Base-by-base conservation (phyloP, 2,329 filamentous ascomycete genomes). In the Orbilia brochopaga region DNA sequence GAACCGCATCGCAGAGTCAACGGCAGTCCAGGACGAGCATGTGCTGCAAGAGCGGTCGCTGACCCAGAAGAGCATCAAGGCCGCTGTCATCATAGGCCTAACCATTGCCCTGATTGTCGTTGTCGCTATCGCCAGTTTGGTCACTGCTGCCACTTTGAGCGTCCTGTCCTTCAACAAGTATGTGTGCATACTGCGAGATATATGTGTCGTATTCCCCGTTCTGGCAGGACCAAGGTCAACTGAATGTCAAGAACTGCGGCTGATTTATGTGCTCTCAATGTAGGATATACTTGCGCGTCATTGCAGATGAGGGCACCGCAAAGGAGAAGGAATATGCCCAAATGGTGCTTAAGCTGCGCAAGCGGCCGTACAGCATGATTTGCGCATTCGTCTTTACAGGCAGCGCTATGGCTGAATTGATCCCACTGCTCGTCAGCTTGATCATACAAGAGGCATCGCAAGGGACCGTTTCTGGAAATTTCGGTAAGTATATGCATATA, bases 321-420 rank as follows among this genome's bases (percentile, higher is more conserved):
- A 60, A 55, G 17, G 66, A 70, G 44, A 48, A 52, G 6, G 46
- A 59, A 52, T 70, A 70, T 23, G 66, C 66, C 2, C 48, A 35
- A 13, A 54, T 59, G 27, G 59, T 70, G 19, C 54, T 70, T 13
- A 19, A 51, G 17, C 48, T 70, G 27, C 59, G 66, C 11, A 48
- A 42, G 19, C 32, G 59, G 13, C 59, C 66, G 10, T 70, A 70
- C 15, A 64, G 40, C 21, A 59, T 70, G 54, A 70, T 70, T 27
- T 70, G 66, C 42, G 66, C 59, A 5, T 70, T 70, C 27, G 66
- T 70, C 10, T 70, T 70, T 24, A 70, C 66, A 8, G 66, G 66
- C 21, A 70, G 66, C 21, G 66, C 66, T 21, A 70, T 70, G 59
- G 66, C 66, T 1, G 66, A 70, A 27, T 59, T 70, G 58, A 70